These are phyloP conservation scores for Zygoascus tannicola DNA, from an alignment of 805 yeast genomes.

Conservation along the genomic window DNA sequence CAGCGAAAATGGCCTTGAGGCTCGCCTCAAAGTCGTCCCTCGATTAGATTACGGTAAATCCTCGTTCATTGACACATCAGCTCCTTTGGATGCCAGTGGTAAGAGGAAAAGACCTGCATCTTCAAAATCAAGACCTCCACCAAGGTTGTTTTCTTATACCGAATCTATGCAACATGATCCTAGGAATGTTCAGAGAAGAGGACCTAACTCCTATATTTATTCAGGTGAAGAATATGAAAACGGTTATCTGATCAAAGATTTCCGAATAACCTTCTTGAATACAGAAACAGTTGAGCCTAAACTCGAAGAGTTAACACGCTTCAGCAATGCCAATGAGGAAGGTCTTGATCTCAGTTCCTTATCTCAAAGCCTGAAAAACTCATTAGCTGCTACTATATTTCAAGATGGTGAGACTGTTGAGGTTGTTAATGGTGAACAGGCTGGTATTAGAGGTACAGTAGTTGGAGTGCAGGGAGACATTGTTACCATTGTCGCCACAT, in stretches of 20 bases:
- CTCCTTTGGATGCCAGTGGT: slow-evolving; percentile 41
- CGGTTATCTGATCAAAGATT: slow-evolving; percentile 81
- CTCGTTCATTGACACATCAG: slow-evolving; percentile 17
- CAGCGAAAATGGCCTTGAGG: slow-evolving; percentile 92
- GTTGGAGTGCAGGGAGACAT: slow-evolving; percentile 57
- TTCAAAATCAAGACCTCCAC: slow-evolving; percentile 68
- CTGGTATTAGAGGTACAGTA: slow-evolving; percentile 78
- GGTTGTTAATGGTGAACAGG: slow-evolving; percentile 86
- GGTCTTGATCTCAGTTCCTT: slow-evolving; percentile 83
- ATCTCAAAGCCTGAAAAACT: slow-evolving; percentile 72
- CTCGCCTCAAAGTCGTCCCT: slow-evolving; percentile 86
- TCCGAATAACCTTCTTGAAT: slow-evolving; percentile 70
- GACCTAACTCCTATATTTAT: slow-evolving; percentile 54
- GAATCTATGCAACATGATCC: slow-evolving; percentile 84
- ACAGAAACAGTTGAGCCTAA: slow-evolving; percentile 75
- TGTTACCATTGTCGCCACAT: slow-evolving; percentile 40
- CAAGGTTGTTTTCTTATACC: slow-evolving; percentile 75
- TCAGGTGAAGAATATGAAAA: slow-evolving; percentile 82
- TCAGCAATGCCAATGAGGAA: slow-evolving; percentile 66
- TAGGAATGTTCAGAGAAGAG: slow-evolving; percentile 50
- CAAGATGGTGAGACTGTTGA: slow-evolving; percentile 94
- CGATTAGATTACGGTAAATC: slow-evolving; percentile 80
- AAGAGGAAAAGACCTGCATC: slow-evolving; percentile 41
- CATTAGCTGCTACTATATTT: slow-evolving; percentile 49
- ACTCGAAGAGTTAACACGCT: slow-evolving; percentile 77